Evolutionary conservation across 2,329 filamentous ascomycete species (phyloP).

Genomic region (Tolypocladium tundrense): DNA sequence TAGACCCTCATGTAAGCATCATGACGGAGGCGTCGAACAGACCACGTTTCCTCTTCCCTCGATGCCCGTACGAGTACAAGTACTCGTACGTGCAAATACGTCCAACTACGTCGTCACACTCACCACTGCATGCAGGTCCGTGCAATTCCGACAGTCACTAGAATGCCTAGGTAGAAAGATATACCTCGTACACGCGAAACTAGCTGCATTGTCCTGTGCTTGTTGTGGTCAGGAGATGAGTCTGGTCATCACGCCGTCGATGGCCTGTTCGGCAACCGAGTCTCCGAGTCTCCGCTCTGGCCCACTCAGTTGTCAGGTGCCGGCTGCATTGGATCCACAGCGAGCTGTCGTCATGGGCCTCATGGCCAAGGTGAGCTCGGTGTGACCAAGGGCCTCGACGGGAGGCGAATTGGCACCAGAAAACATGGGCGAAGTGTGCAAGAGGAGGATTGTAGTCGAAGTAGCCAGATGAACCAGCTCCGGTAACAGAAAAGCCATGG

Average conservation of each 20-base stretch:
- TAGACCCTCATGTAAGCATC: too few relatives aligned
- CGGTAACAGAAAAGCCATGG: background rate
- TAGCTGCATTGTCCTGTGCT: too few relatives aligned
- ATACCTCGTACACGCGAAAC: too few relatives aligned
- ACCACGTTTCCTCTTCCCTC: too few relatives aligned
- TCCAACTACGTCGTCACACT: too few relatives aligned
- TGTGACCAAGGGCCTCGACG: background rate
- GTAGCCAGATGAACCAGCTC: background rate
- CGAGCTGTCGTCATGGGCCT: conserved; percentile 5
- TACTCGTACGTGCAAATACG: too few relatives aligned
- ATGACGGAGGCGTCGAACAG: too few relatives aligned
- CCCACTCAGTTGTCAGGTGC: conserved; percentile 9
- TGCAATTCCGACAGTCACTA: too few relatives aligned
- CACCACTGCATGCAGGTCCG: too few relatives aligned
- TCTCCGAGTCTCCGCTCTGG: background rate
- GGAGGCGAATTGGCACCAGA: background rate
- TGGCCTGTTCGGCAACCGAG: conserved; percentile 5
- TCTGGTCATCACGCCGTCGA: background rate
- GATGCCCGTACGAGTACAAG: too few relatives aligned
- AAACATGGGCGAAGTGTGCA: background rate
- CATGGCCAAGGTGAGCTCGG: conserved; percentile 3
- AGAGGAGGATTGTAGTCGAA: too few relatives aligned
- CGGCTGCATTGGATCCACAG: conserved; percentile 4
- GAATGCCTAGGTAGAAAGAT: too few relatives aligned
- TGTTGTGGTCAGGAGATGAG: background rate